These are phyloP conservation scores for Dipteronia dyeriana DNA, from an alignment of 345 rosid genomes.

Conservation along the genomic window DNA sequence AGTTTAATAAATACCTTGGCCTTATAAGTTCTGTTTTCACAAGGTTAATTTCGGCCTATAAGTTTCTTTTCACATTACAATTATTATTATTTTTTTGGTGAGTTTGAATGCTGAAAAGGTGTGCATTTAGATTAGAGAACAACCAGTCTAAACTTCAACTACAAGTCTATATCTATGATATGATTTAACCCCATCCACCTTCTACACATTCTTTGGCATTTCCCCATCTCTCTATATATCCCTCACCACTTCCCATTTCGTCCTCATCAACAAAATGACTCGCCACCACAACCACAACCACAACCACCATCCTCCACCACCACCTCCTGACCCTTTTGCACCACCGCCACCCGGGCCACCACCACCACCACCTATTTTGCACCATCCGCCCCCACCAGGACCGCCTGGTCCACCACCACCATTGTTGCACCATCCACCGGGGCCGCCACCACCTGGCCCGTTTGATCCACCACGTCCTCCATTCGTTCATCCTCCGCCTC, in stretches of 20 bases:
- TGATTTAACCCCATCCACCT: neutral
- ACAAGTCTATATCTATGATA: conserved; percentile 5
- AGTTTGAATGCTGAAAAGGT: too few species aligned
- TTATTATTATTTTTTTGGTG: too few species aligned
- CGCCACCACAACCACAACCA: conserved; percentile 13
- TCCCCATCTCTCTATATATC: neutral
- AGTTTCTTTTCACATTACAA: too few species aligned
- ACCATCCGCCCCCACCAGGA: conserved; percentile 15
- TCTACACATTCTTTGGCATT: conserved; percentile 23
- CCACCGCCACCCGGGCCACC: conserved; percentile 10
- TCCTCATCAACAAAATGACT: conserved; percentile 3
- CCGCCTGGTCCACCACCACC: conserved; percentile 19
- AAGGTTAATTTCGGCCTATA: too few species aligned
- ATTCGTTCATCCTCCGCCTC: conserved; percentile 24
- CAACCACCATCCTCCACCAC: conserved; percentile 20
- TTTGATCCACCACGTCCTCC: conserved; percentile 31
- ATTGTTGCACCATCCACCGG: conserved; percentile 16
- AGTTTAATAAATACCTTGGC: too few species aligned
- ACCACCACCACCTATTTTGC: conserved; percentile 6
- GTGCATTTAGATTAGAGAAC: neutral
- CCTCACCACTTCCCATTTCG: neutral
- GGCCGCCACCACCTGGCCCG: conserved; percentile 15
- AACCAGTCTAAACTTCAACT: conserved; percentile 9
- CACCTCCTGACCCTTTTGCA: conserved; percentile 10
- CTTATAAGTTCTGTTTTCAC: too few species aligned